These are phyloP conservation scores for Ustilago nuda DNA, from an alignment of 1,284 basidiomycete species.

Conservation along the genomic window DNA sequence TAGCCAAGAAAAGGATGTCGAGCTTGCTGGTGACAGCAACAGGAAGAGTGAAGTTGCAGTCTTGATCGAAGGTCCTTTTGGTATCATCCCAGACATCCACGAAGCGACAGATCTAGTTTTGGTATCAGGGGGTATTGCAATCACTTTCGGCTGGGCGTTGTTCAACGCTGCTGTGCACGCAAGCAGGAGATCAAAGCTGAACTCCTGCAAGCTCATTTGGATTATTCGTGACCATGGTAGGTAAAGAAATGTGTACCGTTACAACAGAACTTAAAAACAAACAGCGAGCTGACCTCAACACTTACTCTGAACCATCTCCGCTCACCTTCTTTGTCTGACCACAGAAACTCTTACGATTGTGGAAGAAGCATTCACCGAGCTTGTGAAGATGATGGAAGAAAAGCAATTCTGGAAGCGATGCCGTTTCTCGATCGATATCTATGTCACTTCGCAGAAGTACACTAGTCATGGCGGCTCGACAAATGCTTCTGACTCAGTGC, in stretches of 20 bases:
- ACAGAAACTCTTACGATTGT: constrained; percentile 22
- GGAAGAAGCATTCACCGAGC: constrained; percentile 14
- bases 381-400: constrained; percentile 13
- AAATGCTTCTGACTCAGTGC: neutral
- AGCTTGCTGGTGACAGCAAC: neutral
- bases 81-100: constrained; percentile 14
- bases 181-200: neutral
- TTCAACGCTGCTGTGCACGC: constrained; percentile 26
- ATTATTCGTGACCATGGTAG: constrained; percentile 41
- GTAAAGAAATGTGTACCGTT: neutral
- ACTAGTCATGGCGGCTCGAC: neutral
- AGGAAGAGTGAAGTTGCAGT: constrained; percentile 14
- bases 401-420: constrained; percentile 3
- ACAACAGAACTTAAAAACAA: neutral
- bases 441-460: constrained; percentile 26
- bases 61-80: constrained; percentile 56
- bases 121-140: constrained; percentile 52
- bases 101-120: constrained; percentile 25
- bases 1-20: constrained; percentile 17
- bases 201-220: constrained; percentile 47
- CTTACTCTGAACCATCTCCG: neutral
- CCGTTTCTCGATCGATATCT: constrained; percentile 25
- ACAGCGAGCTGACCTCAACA: neutral
- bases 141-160: constrained; percentile 52
- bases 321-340: neutral